Evolutionary conservation across 768 basidiomycete species (phyloP).

Genomic region (Boletales sp.): DNA sequence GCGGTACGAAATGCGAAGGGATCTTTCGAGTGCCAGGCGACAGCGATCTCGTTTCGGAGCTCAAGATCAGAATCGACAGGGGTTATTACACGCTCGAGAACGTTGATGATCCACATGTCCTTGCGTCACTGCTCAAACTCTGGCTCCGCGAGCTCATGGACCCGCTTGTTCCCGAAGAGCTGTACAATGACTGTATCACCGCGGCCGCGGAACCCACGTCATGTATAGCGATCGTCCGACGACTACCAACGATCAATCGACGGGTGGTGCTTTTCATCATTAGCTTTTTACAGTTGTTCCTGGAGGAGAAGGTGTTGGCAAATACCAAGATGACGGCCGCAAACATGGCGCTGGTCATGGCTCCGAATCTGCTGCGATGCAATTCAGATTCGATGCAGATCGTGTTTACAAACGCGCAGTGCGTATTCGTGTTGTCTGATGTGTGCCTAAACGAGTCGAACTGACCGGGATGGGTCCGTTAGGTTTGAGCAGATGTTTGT

Average conservation of each 20-base stretch:
- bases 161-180: slow-evolving; percentile 85
- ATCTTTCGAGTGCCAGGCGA: slow-evolving; percentile 95
- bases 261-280: slow-evolving; percentile 85
- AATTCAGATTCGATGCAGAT: slow-evolving; percentile 84
- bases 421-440: slow-evolving; percentile 32
- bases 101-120: slow-evolving; percentile 87
- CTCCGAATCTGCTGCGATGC: slow-evolving; percentile 85
- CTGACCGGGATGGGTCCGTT: slow-evolving; percentile 7
- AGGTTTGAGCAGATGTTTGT: slow-evolving; percentile 91
- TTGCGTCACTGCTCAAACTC: slow-evolving; percentile 86
- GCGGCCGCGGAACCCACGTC: slow-evolving; percentile 62
- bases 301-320: slow-evolving; percentile 68
- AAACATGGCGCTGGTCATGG: slow-evolving; percentile 88
- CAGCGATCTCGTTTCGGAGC: slow-evolving; percentile 79
- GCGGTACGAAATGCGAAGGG: slow-evolving; percentile 81
- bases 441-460: not conserved
- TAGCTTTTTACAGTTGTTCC: slow-evolving; percentile 87
- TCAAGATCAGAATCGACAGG: slow-evolving; percentile 86
- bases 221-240: slow-evolving; percentile 70
- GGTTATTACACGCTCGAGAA: slow-evolving; percentile 89
- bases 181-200: slow-evolving; percentile 88
- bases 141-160: slow-evolving; percentile 92
- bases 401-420: slow-evolving; percentile 92
- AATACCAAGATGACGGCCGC: slow-evolving; percentile 88
- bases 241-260: slow-evolving; percentile 81